phyloP scores from a whole-genome alignment of 129 eudicot genomes.

The Solidago caesia region DNA sequence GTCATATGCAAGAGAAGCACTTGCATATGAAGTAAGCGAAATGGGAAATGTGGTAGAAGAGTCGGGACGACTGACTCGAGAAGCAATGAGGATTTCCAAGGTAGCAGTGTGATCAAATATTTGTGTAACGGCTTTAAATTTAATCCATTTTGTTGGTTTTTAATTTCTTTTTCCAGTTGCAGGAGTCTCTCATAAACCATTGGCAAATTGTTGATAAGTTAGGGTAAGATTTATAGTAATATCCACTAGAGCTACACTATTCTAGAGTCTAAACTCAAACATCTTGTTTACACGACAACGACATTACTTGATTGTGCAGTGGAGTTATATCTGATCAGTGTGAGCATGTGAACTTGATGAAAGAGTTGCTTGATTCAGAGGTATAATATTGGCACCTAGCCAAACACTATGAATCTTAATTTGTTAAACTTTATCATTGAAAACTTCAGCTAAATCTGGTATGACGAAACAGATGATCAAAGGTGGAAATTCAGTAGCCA shows the following conservation, averaged over 20 bases:
- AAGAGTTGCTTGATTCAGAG: slow-evolving; percentile 9
- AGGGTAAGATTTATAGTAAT: slow-evolving; percentile 7
- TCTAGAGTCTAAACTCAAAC: not conserved
- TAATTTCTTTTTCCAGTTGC: slow-evolving; percentile 42
- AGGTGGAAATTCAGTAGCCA: too few species aligned
- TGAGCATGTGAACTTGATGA: slow-evolving; percentile 54
- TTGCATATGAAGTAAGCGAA: slow-evolving; percentile 40
- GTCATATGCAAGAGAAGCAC: slow-evolving; percentile 12
- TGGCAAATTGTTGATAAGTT: slow-evolving; percentile 50
- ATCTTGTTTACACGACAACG: not conserved
- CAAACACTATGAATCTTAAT: too few species aligned
- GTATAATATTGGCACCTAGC: not conserved
- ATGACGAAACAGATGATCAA: too few species aligned
- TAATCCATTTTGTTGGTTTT: not conserved
- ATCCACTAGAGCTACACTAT: not conserved
- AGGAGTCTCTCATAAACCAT: slow-evolving; percentile 59
- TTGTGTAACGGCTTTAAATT: not conserved
- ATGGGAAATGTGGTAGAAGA: slow-evolving; percentile 57
- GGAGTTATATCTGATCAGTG: slow-evolving; percentile 61
- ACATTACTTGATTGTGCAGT: slow-evolving; percentile 37
- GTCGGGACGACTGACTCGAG: slow-evolving; percentile 43
- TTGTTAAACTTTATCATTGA: not conserved
- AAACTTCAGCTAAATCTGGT: too few species aligned
- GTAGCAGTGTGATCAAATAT: slow-evolving; percentile 15
- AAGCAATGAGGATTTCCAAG: slow-evolving; percentile 60